Percentiles rank a stretch among this genome's conserved stretches.
Evolutionary conservation across 148 eudicot species (phyloP).

Genomic region (Cornus kousa): DNA sequence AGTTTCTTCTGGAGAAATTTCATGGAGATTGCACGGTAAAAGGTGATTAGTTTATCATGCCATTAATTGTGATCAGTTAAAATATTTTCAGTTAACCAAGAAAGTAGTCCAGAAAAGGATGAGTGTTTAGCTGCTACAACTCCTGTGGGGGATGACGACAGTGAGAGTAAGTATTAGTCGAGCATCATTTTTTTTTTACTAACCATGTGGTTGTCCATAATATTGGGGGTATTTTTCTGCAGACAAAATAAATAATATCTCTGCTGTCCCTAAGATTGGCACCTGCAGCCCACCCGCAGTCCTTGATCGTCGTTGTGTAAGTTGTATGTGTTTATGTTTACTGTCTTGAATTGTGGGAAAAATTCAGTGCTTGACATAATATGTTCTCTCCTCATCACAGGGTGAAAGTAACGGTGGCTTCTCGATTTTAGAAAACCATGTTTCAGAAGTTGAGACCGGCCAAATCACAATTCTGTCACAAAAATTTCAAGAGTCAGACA

Average conservation of each 20-base stretch:
- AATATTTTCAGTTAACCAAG: constrained; percentile 53
- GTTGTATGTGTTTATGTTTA: constrained; percentile 66
- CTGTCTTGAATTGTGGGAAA: constrained; percentile 16
- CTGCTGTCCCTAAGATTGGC: constrained; percentile 26
- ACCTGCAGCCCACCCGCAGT: constrained; percentile 26
- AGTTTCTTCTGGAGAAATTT: not conserved
- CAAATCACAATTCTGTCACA: constrained; percentile 23
- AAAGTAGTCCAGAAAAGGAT: constrained; percentile 38
- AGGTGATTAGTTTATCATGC: not conserved
- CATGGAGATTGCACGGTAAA: not conserved
- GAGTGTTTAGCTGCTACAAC: constrained; percentile 18
- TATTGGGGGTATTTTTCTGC: constrained; percentile 19
- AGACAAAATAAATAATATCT: constrained; percentile 42
- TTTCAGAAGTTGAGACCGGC: constrained; percentile 30
- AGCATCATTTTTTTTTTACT: constrained; percentile 7
- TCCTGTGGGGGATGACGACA: constrained; percentile 29
- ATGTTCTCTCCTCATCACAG: constrained; percentile 38
- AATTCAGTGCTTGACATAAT: constrained; percentile 35
- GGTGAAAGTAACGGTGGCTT: constrained; percentile 55
- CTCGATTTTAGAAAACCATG: constrained; percentile 34
- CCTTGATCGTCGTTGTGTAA: constrained; percentile 63
- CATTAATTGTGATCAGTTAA: constrained; percentile 12
- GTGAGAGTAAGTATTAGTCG: constrained; percentile 27
- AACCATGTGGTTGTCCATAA: constrained; percentile 3
- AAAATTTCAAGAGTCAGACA: constrained; percentile 30